Base-by-base conservation (phyloP, 495 filamentous ascomycete species). In the Xylaria flabelliformis region DNA sequence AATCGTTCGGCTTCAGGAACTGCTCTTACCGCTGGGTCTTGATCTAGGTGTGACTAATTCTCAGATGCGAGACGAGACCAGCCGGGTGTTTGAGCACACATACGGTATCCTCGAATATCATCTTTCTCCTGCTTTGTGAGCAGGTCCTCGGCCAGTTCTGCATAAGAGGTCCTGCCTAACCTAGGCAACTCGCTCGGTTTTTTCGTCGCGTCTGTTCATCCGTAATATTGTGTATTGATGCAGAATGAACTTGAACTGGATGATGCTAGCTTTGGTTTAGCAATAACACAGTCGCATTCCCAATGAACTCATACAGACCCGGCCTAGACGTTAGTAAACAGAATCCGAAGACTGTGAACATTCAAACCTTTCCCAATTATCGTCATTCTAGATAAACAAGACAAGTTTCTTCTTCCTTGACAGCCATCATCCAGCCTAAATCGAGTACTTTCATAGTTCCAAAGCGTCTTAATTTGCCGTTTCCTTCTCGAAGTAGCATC, bases 21-120 rank as follows among this genome's bases (percentile, higher is more conserved):
- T 86, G 3, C 70, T 86, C 64, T 72, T 76, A 1, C 77, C 69
- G 56, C 72, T 87, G 44, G 82, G 82, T 21, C 73, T 75, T 0
- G 80, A 80, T 77, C 24, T 65, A 44, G 34, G 48, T 73, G 59
- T 64, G 48, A 21, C 69, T 10, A 13, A 6, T 13, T 6, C 12
- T 2, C 13, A 36, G 24, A n/a, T 17, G 26, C 8, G 1, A 6
- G 13, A 50, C 13, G 41, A 4, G 29, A 29, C 0, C 0, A n/a
- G 36, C 26, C 42, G 26, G 6, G 83, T 79, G 62, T 78, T 83
- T 64, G 72, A 76, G 58, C 69, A 84, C 61, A 83, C 80, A 19
- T 88, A 88, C 66, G 73, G 76, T 4, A 79, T 86, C 36, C 73
- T 88, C 36, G 81, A 82, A 59, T 85, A 84, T 70, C 83, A 82